phyloP scores from a whole-genome alignment of 768 basidiomycete species.

The Suillus tomentosus region DNA sequence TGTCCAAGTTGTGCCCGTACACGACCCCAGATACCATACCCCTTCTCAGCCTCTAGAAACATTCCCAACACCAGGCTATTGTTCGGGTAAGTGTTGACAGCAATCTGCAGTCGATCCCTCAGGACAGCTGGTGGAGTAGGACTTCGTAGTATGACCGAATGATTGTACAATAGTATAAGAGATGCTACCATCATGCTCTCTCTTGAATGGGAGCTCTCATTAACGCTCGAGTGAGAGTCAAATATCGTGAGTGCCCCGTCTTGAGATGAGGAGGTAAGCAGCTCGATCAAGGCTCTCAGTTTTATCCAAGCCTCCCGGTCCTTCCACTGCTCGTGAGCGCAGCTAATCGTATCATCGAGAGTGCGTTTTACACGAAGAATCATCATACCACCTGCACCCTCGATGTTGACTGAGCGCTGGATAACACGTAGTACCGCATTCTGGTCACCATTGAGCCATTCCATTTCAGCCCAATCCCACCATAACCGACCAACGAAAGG shows the following conservation, averaged over 20 bases:
- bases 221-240: constrained; percentile 28
- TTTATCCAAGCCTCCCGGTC: constrained; percentile 67
- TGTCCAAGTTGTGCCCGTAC: constrained; percentile 61
- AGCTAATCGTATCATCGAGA: constrained; percentile 53
- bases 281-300: constrained; percentile 63
- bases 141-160: constrained; percentile 54
- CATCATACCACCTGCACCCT: constrained; percentile 53
- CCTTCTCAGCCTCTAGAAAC: constrained; percentile 76
- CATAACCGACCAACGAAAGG: constrained; percentile 52
- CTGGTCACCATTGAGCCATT: constrained; percentile 63
- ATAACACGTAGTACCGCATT: constrained; percentile 56
- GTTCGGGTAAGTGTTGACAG: constrained; percentile 58
- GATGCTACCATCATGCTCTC: constrained; percentile 62
- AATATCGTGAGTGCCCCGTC: constrained; percentile 42
- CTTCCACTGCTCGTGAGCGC: constrained; percentile 45
- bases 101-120: constrained; percentile 56
- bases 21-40: constrained; percentile 78
- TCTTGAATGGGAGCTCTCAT: constrained; percentile 14
- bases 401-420: constrained; percentile 53
- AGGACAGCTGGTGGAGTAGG: constrained; percentile 60
- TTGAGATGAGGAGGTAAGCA: constrained; percentile 50
- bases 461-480: constrained; percentile 87
- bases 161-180: constrained; percentile 61
- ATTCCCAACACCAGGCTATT: constrained; percentile 74
- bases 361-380: constrained; percentile 64